Conservation (phyloP, 805 yeast species). For the Naumovozyma baii region DNA sequence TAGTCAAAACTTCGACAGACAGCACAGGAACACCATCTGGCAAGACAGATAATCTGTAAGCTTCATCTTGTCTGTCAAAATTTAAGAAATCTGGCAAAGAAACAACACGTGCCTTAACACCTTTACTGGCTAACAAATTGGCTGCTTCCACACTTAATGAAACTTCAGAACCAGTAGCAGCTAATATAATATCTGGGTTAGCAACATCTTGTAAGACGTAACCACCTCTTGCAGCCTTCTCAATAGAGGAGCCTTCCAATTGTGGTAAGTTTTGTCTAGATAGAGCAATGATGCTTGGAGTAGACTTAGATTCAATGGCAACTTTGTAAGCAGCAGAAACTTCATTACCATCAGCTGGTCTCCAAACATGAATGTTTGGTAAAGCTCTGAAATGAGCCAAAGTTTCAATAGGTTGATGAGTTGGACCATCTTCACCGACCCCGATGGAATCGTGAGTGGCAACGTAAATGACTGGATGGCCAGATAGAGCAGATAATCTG, state of each 20-base stretch:
- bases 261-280: slow-evolving; percentile 89
- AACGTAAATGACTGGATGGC: slow-evolving; percentile 76
- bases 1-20: slow-evolving; percentile 87
- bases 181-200: slow-evolving; percentile 62
- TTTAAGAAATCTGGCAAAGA: slow-evolving; percentile 89
- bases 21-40: slow-evolving; percentile 91
- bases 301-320: slow-evolving; percentile 49
- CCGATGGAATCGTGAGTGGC: slow-evolving; percentile 89
- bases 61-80: slow-evolving; percentile 71
- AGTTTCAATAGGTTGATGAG: slow-evolving; percentile 88
- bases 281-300: slow-evolving; percentile 69
- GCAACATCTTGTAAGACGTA: slow-evolving; percentile 57
- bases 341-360: slow-evolving; percentile 92
- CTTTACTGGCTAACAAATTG: slow-evolving; percentile 53
- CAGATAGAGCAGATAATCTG: slow-evolving; percentile 74
- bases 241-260: slow-evolving; percentile 83
- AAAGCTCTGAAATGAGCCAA: slow-evolving; percentile 77
- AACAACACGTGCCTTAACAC: slow-evolving; percentile 70
- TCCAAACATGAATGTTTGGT: slow-evolving; percentile 78
- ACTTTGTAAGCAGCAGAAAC: slow-evolving; percentile 71
- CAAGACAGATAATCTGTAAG: slow-evolving; percentile 74
- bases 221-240: slow-evolving; percentile 92
- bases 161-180: slow-evolving; percentile 91
- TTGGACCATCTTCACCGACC: slow-evolving; percentile 89
- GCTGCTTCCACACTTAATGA: slow-evolving; percentile 73